phyloP scores from a whole-genome alignment of 2,329 filamentous ascomycete species.

The Monilinia laxa region DNA sequence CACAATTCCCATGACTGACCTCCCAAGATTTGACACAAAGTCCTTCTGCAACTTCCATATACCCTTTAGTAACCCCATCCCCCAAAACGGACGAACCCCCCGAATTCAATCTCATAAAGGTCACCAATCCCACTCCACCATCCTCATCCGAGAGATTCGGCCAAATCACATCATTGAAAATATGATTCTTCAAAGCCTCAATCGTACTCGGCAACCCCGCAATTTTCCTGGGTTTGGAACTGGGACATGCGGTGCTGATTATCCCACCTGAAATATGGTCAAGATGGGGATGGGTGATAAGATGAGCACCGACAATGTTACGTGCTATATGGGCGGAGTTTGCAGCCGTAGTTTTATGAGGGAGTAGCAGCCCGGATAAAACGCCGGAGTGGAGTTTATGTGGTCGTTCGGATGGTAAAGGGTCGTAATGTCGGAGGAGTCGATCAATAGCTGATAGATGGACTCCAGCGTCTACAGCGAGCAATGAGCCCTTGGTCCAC shows the following conservation, averaged over 20 bases:
- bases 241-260: conserved; percentile 85
- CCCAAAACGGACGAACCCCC: conserved; percentile 84
- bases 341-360: conserved; percentile 62
- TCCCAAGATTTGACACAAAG: conserved; percentile 85
- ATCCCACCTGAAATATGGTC: conserved; percentile 77
- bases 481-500: conserved; percentile 78
- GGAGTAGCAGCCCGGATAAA: conserved; percentile 75
- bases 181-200: conserved; percentile 84
- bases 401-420: conserved; percentile 47
- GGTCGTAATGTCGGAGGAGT: conserved; percentile 57
- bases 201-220: conserved; percentile 89
- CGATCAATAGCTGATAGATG: conserved; percentile 82
- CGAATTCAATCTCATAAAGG: conserved; percentile 83
- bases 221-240: conserved; percentile 77
- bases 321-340: conserved; percentile 81
- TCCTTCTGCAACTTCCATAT: conserved; percentile 84
- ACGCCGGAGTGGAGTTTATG: conserved; percentile 65
- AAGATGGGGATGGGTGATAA: conserved; percentile 96
- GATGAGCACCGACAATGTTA: conserved; percentile 78
- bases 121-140: conserved; percentile 87
- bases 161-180: conserved; percentile 99
- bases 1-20: conserved; percentile 88
- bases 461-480: conserved; percentile 93
- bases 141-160: conserved; percentile 96
- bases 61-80: conserved; percentile 75